Evolutionary conservation across 768 basidiomycete genomes (phyloP).

Genomic region (Pisolithus orientalis): DNA sequence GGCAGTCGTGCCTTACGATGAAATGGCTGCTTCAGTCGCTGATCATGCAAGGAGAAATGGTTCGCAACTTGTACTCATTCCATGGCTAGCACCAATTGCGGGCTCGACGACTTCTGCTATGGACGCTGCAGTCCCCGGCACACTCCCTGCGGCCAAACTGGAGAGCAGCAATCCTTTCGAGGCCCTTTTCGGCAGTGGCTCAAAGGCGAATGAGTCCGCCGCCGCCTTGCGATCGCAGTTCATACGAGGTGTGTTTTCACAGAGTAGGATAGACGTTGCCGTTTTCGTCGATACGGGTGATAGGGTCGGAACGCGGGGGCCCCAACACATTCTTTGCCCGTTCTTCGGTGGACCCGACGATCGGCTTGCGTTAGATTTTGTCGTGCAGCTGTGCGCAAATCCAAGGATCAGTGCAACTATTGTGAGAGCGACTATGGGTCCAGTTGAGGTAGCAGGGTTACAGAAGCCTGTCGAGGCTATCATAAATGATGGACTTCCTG

Average conservation of each 20-base stretch:
- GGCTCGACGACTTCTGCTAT: slow-evolving; percentile 21
- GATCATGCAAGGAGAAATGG: slow-evolving; percentile 49
- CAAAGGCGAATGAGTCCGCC: slow-evolving; percentile 40
- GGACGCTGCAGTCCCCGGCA: slow-evolving; percentile 27
- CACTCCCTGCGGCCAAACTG: slow-evolving; percentile 9
- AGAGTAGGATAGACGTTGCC: slow-evolving; percentile 69
- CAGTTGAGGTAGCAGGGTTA: slow-evolving; percentile 46
- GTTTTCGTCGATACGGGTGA: slow-evolving; percentile 74
- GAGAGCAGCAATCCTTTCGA: slow-evolving; percentile 64
- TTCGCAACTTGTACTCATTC: slow-evolving; percentile 75
- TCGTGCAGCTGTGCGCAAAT: slow-evolving; percentile 72
- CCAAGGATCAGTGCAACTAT: slow-evolving; percentile 64
- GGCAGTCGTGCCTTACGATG: slow-evolving; percentile 68
- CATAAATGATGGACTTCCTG: slow-evolving; percentile 40
- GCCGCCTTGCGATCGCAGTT: slow-evolving; percentile 73
- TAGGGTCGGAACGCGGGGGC: slow-evolving; percentile 19
- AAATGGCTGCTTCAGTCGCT: slow-evolving; percentile 62
- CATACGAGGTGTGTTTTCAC: slow-evolving; percentile 74
- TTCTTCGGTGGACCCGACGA: slow-evolving; percentile 97
- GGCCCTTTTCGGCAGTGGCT: slow-evolving; percentile 57
- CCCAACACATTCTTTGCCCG: slow-evolving; percentile 71
- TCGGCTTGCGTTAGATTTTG: slow-evolving; percentile 73
- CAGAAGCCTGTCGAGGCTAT: slow-evolving; percentile 44
- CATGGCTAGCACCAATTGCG: slow-evolving; percentile 60
- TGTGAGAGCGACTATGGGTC: slow-evolving; percentile 47